A percentile compares a stretch with the other conserved stretches of the same genome.
phyloP scores from a whole-genome alignment of 129 eudicot genomes.

The Flaveria robusta region DNA sequence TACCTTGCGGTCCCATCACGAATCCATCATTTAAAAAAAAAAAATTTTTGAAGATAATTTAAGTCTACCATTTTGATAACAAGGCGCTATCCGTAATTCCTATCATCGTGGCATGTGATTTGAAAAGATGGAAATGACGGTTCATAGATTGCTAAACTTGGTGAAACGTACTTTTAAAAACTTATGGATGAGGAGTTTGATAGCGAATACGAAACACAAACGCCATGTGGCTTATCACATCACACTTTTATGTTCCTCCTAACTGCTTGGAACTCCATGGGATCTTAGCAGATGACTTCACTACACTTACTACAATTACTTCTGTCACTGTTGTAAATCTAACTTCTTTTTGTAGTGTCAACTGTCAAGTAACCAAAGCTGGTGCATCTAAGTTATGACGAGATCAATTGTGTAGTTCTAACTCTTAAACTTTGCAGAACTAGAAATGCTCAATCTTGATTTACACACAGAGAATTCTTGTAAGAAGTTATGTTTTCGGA shows the following conservation, averaged over 20 bases:
- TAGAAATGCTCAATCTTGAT: neutral
- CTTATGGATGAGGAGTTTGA: conserved; percentile 34
- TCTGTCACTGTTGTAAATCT: neutral
- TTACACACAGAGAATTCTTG: neutral
- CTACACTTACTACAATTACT: neutral
- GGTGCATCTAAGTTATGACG: conserved; percentile 3
- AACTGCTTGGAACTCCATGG: conserved; percentile 30
- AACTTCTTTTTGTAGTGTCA: neutral
- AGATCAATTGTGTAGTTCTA: neutral
- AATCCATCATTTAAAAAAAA: conserved; percentile 14
- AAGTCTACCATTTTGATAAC: conserved; percentile 12
- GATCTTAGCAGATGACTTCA: conserved; percentile 16
- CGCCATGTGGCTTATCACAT: conserved; percentile 41
- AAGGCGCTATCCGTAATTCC: conserved; percentile 9
- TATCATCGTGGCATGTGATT: conserved; percentile 49
- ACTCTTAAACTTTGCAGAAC: neutral
- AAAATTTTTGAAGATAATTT: neutral
- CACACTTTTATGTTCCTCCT: conserved; percentile 31
- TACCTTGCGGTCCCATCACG: neutral
- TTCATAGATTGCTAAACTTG: conserved; percentile 45
- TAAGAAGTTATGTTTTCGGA: neutral
- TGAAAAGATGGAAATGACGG: conserved; percentile 33
- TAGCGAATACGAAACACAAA: conserved; percentile 26
- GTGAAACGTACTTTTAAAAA: conserved; percentile 38
- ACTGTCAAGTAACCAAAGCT: conserved; percentile 1